Conservation (phyloP, 371 early-diverging fungal genomes). For the Hamiltosporidium magnivora region DNA sequence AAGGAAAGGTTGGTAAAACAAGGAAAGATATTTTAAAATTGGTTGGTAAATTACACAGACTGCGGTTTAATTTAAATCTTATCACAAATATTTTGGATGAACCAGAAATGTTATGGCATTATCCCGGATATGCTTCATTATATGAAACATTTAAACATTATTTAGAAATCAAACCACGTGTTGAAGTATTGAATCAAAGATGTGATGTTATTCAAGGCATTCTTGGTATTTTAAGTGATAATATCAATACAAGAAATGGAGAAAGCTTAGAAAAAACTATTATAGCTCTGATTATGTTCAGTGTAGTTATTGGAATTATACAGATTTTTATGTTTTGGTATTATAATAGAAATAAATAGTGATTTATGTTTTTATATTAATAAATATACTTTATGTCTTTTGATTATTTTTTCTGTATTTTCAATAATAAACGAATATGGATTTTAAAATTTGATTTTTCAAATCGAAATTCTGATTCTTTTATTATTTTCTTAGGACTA, state of each 20-base stretch:
- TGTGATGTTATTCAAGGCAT: conserved; percentile 55
- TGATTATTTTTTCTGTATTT: too few species aligned
- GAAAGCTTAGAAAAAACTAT: conserved; percentile 53
- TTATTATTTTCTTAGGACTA: too few species aligned
- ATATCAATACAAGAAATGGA: conserved; percentile 51
- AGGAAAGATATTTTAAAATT: conserved; percentile 53
- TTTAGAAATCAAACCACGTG: conserved; percentile 53
- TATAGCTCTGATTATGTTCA: conserved; percentile 7
- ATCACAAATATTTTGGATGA: conserved; percentile 56
- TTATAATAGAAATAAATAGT: too few species aligned
- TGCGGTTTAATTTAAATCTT: conserved; percentile 54
- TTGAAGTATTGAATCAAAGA: conserved; percentile 55
- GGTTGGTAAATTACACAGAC: conserved; percentile 45
- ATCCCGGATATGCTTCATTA: conserved; percentile 47
- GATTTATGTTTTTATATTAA: too few species aligned
- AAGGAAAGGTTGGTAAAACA: conserved; percentile 48
- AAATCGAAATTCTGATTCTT: too few species aligned
- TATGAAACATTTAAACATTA: conserved; percentile 55
- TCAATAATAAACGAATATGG: too few species aligned
- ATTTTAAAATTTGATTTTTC: too few species aligned
- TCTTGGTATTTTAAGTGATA: conserved; percentile 44
- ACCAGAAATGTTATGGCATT: conserved; percentile 57
- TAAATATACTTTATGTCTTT: too few species aligned
- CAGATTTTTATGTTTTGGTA: not conserved
- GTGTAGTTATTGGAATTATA: conserved; percentile 2